Evolutionary conservation across 176 grass and related monocot species (phyloP), one percentile per base, ranked within the genome.

Genomic region (Miscanthus lutarioriparius): DNA sequence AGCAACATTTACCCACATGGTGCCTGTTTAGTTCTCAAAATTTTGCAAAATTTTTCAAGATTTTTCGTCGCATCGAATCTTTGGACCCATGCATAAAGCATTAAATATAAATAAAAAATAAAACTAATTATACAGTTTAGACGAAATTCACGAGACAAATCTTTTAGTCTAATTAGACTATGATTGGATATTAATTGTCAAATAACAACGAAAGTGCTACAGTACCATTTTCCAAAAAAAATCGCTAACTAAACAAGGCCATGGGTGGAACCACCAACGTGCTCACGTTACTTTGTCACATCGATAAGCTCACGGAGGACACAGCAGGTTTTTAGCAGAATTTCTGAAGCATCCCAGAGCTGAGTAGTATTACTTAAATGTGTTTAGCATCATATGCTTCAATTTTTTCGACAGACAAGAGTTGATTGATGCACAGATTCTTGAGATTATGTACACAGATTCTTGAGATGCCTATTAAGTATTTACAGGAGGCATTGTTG

Each of bases 401-500:
- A 16, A 44, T 6, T 25, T n/a, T 17, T 80, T 74, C 44, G 2
- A 88, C 37, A 83, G 20, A 58, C 17, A 58, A 20, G 40, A 48
- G 54, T 83, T 78, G 64, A 33, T 17, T 9, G 1, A 7, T 0
- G 35, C 2, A 1, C 64, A 38, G 58, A 26, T 62, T 62, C 8
- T 61, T 51, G 48, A 51, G 63, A 45, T 44, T 84, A 85, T 89
- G 67, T 76, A 89, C 82, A 81, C 5, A 77, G 49, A 7, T 56
- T 77, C 80, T 77, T 85, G 3, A 85, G 64, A 44, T 78, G 84
- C 82, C 72, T 91, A 92, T 95, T 91, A 83, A 95, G 22, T 62
- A 95, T 95, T 92, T 89, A 95, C 93, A 92, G 23, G 54, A 77
- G 70, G 44, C 51, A 78, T 75, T 82, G 11, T 75, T 82, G 11